Conservation (phyloP, 164 flowering plant genomes). For the Vitis rupestris region DNA sequence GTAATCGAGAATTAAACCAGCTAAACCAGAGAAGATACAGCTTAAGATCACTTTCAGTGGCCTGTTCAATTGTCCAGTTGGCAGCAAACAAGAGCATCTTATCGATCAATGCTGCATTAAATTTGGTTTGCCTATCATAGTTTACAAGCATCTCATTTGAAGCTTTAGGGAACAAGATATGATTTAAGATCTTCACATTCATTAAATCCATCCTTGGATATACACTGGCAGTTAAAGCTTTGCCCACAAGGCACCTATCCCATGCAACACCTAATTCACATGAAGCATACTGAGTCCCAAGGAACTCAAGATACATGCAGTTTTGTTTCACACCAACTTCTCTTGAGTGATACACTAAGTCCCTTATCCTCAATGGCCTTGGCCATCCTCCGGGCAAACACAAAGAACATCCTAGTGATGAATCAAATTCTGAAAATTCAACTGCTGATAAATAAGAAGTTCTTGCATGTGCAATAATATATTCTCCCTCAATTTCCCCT, state of each 20-base stretch:
- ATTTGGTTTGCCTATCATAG: constrained; percentile 8
- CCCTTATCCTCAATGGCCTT: constrained; percentile 45
- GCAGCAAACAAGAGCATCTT: constrained; percentile 76
- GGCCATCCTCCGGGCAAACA: constrained; percentile 96
- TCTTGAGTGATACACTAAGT: constrained; percentile 48
- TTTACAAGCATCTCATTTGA: constrained; percentile 5
- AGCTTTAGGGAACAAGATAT: constrained; percentile 39
- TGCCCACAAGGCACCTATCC: constrained; percentile 1
- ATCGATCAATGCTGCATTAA: constrained; percentile 26
- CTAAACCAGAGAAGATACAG: constrained; percentile 63
- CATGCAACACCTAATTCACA: constrained; percentile 17
- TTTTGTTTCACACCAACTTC: constrained; percentile 67
- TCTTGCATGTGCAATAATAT: constrained; percentile 45
- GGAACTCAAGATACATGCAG: constrained; percentile 69
- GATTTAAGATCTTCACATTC: constrained; percentile 29
- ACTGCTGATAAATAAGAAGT: constrained; percentile 32
- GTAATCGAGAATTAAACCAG: constrained; percentile 48
- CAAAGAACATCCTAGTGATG: constrained; percentile 28
- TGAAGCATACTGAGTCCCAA: constrained; percentile 62
- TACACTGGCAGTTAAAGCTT: constrained; percentile 10
- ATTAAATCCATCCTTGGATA: constrained; percentile 15
- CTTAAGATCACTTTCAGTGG: constrained; percentile 52
- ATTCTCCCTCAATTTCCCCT: constrained; percentile 62
- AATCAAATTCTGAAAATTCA: constrained; percentile 17
- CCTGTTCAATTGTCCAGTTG: constrained; percentile 86